phyloP scores from a whole-genome alignment of 148 eudicot species.

The Heliamphora exappendiculata region DNA sequence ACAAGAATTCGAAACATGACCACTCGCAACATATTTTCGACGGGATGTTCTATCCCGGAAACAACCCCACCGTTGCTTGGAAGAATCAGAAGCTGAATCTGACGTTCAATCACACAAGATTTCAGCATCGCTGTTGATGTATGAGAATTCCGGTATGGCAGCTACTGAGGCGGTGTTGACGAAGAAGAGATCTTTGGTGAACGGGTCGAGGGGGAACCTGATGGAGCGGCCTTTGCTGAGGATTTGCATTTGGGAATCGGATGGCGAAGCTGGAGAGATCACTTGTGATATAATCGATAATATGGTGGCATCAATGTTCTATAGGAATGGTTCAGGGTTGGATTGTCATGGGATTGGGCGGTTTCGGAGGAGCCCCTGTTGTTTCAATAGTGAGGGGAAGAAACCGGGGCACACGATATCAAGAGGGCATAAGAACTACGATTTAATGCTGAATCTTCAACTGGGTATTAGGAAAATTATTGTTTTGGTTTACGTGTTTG shows the following conservation, averaged over 20 bases:
- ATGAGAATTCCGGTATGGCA: conserved; percentile 2
- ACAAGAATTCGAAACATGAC: background rate
- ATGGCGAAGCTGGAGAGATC: conserved; percentile 74
- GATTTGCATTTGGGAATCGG: conserved; percentile 77
- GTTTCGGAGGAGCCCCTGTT: conserved; percentile 45
- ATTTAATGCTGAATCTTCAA: conserved; percentile 84
- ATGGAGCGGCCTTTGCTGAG: conserved; percentile 45
- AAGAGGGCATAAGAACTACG: conserved; percentile 83
- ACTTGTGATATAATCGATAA: conserved; percentile 81
- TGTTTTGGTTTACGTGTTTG: too few species aligned
- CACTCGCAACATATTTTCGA: conserved; percentile 20
- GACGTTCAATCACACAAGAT: conserved; percentile 17
- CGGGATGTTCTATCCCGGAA: conserved; percentile 34
- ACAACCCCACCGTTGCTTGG: background rate
- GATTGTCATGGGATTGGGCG: conserved; percentile 27
- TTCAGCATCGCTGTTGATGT: conserved; percentile 17
- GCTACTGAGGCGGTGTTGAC: conserved; percentile 10
- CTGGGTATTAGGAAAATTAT: conserved; percentile 83
- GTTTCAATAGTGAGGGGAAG: conserved; percentile 61
- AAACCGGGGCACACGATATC: conserved; percentile 71
- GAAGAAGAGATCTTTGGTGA: conserved; percentile 44
- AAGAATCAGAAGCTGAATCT: background rate
- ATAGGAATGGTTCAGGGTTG: conserved; percentile 31
- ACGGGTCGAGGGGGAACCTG: conserved; percentile 22
- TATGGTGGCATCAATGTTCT: conserved; percentile 53